Conservation (phyloP, 495 filamentous ascomycete species). For the Podospora pseudopauciseta region DNA sequence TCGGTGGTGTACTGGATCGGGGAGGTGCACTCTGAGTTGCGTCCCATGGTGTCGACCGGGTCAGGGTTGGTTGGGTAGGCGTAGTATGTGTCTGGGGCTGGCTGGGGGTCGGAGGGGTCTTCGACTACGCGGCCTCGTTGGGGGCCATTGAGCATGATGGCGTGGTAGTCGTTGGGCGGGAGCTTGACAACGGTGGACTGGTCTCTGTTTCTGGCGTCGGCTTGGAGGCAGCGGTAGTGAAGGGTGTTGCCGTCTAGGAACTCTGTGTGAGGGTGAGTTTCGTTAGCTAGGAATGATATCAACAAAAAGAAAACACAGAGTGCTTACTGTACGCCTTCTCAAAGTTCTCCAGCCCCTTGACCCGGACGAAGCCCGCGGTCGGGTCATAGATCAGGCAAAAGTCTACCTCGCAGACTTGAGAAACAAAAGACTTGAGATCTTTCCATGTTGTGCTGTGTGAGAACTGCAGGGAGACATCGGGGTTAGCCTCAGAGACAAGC, state of each 20-base stretch:
- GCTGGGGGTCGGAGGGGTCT: background rate
- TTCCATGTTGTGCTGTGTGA: slow-evolving; percentile 24
- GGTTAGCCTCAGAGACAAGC: background rate
- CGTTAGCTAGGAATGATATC: background rate
- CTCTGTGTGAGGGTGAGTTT: slow-evolving; percentile 11
- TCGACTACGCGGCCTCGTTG: background rate
- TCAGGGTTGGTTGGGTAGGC: background rate
- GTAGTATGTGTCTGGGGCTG: background rate
- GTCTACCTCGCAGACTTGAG: slow-evolving; percentile 21
- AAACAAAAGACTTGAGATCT: slow-evolving; percentile 22
- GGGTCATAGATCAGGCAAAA: slow-evolving; percentile 24
- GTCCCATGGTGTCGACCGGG: background rate
- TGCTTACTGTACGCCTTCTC: slow-evolving; percentile 24
- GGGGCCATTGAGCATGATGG: background rate
- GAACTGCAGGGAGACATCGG: slow-evolving; percentile 12
- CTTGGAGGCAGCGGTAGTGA: slow-evolving; percentile 21
- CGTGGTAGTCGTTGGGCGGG: slow-evolving; percentile 16
- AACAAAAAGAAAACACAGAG: too few species aligned
- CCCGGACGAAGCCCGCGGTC: slow-evolving; percentile 22
- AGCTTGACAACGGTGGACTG: slow-evolving; percentile 15
- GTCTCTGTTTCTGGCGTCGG: slow-evolving; percentile 19
- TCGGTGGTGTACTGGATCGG: background rate
- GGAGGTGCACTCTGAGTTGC: background rate
- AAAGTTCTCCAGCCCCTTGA: slow-evolving; percentile 23
- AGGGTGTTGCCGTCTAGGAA: slow-evolving; percentile 23